These are phyloP conservation scores for Baudoinia panamericana DNA, from an alignment of 495 filamentous ascomycete genomes.

Conservation along the genomic window DNA sequence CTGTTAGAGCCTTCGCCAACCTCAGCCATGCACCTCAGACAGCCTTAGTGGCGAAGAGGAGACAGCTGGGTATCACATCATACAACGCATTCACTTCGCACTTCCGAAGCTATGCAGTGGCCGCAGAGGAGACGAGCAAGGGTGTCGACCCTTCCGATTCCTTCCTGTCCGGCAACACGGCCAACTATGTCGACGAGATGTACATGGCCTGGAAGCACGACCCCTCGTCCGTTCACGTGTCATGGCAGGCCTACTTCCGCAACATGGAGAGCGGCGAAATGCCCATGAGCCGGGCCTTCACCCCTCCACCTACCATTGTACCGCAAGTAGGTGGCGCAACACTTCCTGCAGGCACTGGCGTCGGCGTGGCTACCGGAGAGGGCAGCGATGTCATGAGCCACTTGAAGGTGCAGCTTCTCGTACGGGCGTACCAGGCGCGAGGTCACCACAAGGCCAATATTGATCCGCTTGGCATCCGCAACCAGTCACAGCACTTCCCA, in stretches of 20 bases:
- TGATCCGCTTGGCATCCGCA: constrained; percentile 87
- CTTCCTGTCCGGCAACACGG: constrained; percentile 86
- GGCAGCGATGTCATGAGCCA: constrained; percentile 86
- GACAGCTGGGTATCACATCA: constrained; percentile 28
- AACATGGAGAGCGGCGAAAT: constrained; percentile 98
- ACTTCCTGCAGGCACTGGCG: constrained; percentile 48
- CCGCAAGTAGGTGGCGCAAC: constrained; percentile 55
- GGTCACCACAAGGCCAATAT: constrained; percentile 97
- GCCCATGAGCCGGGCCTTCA: constrained; percentile 93
- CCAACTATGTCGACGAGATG: constrained; percentile 99
- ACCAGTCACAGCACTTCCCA: constrained; percentile 70
- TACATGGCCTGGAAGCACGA: constrained; percentile 94
- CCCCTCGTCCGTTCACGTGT: constrained; percentile 85
- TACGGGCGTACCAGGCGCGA: constrained; percentile 93
- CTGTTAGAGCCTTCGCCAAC: constrained; percentile 22
- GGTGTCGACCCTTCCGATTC: constrained; percentile 74
- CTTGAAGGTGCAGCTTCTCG: constrained; percentile 93
- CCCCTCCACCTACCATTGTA: constrained; percentile 81
- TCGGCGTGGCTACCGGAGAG: constrained; percentile 50
- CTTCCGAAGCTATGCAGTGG: constrained; percentile 39
- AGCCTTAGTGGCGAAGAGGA: constrained; percentile 15
- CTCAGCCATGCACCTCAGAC: constrained; percentile 17
- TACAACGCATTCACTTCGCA: constrained; percentile 26
- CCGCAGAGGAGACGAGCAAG: constrained; percentile 41
- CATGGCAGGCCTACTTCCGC: constrained; percentile 98